Conservation (phyloP, 1,139 yeast genomes). For the Debaryomycetaceae sp. region DNA sequence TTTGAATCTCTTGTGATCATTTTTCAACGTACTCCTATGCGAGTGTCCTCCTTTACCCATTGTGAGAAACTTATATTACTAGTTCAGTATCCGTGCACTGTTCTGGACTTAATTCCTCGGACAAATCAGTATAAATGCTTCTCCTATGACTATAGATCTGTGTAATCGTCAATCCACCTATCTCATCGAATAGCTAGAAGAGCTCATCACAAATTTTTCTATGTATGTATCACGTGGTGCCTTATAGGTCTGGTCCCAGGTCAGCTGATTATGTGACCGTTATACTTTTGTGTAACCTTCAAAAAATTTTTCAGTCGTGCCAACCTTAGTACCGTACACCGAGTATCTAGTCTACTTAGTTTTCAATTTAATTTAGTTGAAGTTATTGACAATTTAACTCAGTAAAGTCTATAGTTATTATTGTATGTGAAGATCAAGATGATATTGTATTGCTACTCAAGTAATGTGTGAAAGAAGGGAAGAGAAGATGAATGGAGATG, state of each 20-base stretch:
- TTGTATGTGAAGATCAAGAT: background rate
- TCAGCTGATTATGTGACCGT: slow-evolving; percentile 2
- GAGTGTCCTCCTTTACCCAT: slow-evolving; percentile 70
- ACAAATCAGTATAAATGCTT: too few species aligned
- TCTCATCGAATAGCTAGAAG: background rate
- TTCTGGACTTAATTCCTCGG: too few species aligned
- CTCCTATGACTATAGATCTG: too few species aligned
- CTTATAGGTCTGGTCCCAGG: background rate
- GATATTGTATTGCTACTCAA: too few species aligned
- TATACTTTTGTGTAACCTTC: slow-evolving; percentile 7
- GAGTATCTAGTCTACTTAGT: background rate
- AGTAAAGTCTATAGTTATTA: background rate
- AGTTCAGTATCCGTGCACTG: too few species aligned
- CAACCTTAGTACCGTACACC: slow-evolving; percentile 1
- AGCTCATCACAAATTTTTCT: background rate
- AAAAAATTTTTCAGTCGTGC: slow-evolving; percentile 9
- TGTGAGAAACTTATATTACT: too few species aligned
- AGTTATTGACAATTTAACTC: background rate
- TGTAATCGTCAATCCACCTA: background rate
- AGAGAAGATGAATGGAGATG: too few species aligned
- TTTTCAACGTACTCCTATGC: slow-evolving; percentile 80
- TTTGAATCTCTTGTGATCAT: slow-evolving; percentile 85
- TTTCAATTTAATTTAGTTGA: background rate
- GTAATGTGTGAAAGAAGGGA: too few species aligned
- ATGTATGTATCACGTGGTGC: background rate